phyloP scores from a whole-genome alignment of 2,329 filamentous ascomycete genomes.

The Colletotrichum karsti region DNA sequence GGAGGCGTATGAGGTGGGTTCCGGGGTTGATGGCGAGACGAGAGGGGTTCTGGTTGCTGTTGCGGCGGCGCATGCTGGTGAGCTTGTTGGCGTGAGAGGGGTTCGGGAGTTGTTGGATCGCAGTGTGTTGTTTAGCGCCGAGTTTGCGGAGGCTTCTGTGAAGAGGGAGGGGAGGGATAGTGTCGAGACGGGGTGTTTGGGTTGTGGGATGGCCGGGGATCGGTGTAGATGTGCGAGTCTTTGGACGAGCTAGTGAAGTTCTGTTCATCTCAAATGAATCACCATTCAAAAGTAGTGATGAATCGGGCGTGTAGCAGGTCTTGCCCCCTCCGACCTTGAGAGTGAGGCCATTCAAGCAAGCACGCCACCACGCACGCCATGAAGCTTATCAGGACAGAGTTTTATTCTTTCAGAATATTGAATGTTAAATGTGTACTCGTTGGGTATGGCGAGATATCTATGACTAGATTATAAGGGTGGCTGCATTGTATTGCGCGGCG shows the following conservation, averaged over 20 bases:
- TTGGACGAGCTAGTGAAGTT: background rate
- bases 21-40: background rate
- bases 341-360: no score
- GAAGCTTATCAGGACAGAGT: no score
- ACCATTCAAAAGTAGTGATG: no score
- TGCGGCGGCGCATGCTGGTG: background rate
- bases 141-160: background rate
- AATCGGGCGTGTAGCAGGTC: no score
- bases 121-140: background rate
- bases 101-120: background rate
- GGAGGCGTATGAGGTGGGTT: background rate
- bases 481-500: no score
- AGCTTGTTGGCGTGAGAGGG: background rate
- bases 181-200: background rate
- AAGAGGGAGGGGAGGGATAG: background rate
- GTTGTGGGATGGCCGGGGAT: background rate
- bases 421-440: no score
- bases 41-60: background rate
- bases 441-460: no score
- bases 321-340: no score
- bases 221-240: background rate
- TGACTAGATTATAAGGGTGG: no score
- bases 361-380: no score
- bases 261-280: no score
- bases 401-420: no score